A percentile compares a stretch with the other conserved stretches of the same genome.
phyloP scores from a whole-genome alignment of 2,329 filamentous ascomycete genomes.

The Tolypocladium ophioglossoides region DNA sequence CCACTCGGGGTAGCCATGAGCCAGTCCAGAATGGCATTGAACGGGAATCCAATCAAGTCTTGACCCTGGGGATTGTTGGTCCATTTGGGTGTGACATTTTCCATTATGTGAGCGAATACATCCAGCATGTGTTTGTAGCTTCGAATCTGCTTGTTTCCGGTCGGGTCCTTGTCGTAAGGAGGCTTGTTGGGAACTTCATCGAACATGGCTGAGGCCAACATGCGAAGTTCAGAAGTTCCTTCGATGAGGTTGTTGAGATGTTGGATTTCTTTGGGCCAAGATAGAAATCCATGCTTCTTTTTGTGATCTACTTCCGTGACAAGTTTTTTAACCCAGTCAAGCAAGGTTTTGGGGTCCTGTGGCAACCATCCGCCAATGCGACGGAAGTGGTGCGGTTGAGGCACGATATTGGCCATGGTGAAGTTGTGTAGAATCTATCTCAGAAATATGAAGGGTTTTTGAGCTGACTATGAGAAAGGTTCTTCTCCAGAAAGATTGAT shows the following conservation, averaged over 20 bases:
- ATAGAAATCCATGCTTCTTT: neutral
- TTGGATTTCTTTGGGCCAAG: neutral
- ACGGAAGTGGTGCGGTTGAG: too few species aligned
- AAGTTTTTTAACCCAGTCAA: constrained; percentile 1
- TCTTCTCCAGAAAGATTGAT: too few species aligned
- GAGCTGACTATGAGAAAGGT: too few species aligned
- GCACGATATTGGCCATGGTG: too few species aligned
- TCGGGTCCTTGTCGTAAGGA: constrained; percentile 8
- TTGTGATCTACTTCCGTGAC: neutral
- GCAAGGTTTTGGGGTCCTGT: neutral
- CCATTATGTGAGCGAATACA: constrained; percentile 8
- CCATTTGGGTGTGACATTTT: constrained; percentile 8
- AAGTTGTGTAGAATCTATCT: too few species aligned
- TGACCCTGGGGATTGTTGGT: too few species aligned
- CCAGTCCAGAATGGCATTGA: constrained; percentile 48
- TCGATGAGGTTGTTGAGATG: constrained; percentile 6
- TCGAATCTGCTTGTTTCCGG: constrained; percentile 6
- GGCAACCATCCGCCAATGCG: constrained; percentile 4
- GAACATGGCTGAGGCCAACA: constrained; percentile 12
- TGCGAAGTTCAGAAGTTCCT: constrained; percentile 10
- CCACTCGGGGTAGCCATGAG: constrained; percentile 46
- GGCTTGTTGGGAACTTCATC: constrained; percentile 11
- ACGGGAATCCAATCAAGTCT: constrained; percentile 43
- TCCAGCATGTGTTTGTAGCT: constrained; percentile 12
- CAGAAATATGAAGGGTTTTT: too few species aligned